phyloP scores from a whole-genome alignment of 768 basidiomycete species.

The Saitozyma podzolica region DNA sequence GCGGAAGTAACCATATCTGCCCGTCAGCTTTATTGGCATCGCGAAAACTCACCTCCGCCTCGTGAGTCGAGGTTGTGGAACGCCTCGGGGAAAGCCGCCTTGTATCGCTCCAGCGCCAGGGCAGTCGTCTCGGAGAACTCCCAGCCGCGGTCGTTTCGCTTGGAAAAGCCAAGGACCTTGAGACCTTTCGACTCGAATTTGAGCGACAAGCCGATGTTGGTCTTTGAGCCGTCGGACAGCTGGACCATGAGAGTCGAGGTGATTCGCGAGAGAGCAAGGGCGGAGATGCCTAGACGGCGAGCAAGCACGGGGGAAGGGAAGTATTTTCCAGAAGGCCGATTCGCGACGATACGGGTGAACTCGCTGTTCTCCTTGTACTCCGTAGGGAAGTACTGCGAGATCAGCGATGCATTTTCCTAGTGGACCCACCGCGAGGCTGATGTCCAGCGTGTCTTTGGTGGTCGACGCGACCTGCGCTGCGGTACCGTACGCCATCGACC shows the following conservation, averaged over 20 bases:
- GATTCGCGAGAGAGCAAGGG: slow-evolving; percentile 80
- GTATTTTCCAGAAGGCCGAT: slow-evolving; percentile 62
- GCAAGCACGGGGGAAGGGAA: slow-evolving; percentile 76
- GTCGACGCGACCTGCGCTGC: slow-evolving; percentile 84
- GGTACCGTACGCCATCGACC: slow-evolving; percentile 91
- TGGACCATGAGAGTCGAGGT: slow-evolving; percentile 92
- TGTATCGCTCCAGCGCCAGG: slow-evolving; percentile 78
- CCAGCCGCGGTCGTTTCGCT: slow-evolving; percentile 81
- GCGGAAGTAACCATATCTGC: slow-evolving; percentile 71
- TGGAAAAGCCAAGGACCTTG: slow-evolving; percentile 90
- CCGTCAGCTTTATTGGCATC: slow-evolving; percentile 4
- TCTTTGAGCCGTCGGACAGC: slow-evolving; percentile 71
- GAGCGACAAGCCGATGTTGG: slow-evolving; percentile 86
- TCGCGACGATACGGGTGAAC: slow-evolving; percentile 69
- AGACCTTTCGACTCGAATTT: slow-evolving; percentile 93
- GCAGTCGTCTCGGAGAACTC: slow-evolving; percentile 89
- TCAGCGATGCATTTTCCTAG: background rate
- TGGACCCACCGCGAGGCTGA: slow-evolving; percentile 75
- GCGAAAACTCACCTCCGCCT: slow-evolving; percentile 65
- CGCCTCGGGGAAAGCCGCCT: slow-evolving; percentile 81
- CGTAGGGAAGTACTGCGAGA: slow-evolving; percentile 74
- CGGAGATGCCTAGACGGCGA: slow-evolving; percentile 70
- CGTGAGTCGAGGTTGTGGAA: slow-evolving; percentile 69
- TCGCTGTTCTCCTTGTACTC: slow-evolving; percentile 76
- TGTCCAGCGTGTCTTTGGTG: slow-evolving; percentile 68